These are phyloP conservation scores for Apium graveolens DNA, from an alignment of 129 eudicot species.

Conservation along the genomic window DNA sequence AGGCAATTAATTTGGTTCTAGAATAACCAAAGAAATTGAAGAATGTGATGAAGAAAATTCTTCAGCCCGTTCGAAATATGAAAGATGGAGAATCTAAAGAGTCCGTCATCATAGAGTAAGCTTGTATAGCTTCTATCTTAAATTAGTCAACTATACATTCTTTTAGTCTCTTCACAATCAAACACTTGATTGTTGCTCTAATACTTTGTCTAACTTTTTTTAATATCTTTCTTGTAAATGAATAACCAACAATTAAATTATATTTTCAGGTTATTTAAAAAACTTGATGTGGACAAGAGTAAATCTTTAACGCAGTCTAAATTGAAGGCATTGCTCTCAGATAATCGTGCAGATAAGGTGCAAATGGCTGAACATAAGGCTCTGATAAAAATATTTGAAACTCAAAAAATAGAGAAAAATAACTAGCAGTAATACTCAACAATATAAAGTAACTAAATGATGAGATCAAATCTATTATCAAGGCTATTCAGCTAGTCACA, in stretches of 20 bases:
- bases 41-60: constrained; percentile 36
- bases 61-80: constrained; percentile 26
- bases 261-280: background rate
- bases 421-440: constrained; percentile 18
- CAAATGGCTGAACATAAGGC: constrained; percentile 26
- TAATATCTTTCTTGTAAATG: background rate
- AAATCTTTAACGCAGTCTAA: background rate
- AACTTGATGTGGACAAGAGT: constrained; percentile 5
- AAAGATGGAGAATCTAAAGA: no score
- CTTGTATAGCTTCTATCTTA: background rate
- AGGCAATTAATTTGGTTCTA: constrained; percentile 69
- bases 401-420: constrained; percentile 35
- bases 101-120: constrained; percentile 44
- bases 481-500: background rate
- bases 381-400: constrained; percentile 33
- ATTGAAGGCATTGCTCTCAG: background rate
- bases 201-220: background rate
- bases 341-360: background rate
- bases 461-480: background rate
- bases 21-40: constrained; percentile 50
- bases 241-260: background rate
- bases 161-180: background rate
- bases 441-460: constrained; percentile 24
- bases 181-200: constrained; percentile 4
- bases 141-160: background rate